Evolutionary conservation across 2,329 filamentous ascomycete species (phyloP), one percentile per base, ranked within the genome.

Genomic region (Alternaria gaisen): DNA sequence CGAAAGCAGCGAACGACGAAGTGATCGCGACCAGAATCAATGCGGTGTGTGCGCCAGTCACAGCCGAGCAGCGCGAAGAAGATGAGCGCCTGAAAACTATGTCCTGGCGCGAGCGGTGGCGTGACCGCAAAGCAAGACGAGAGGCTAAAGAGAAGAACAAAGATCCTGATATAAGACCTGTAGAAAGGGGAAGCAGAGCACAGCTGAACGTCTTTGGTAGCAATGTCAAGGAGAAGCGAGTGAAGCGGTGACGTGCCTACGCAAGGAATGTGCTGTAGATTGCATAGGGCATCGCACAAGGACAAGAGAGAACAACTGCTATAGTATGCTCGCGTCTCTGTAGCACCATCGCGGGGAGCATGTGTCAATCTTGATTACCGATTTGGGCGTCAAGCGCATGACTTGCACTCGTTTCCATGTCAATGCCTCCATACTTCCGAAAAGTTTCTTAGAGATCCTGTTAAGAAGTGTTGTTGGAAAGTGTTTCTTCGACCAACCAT

Each of bases 301-400:
- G 0, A 5, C 28, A 5, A 30, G 12, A 30, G 0, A 0, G 5
- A 0, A 30, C 28, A 11, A 30, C 28, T 0, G 28, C 11, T 30
- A 12, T 30, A 11, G 28, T 30, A 12, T 30, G 11, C 28, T 0
- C 28, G 28, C 11, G 12, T 12, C 28, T 5, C 28, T 12, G 9
- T 11, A 30, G 10, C 28, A 11, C 5, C 9, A 0, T 30, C 12
- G 9, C 12, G 10, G 0, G 3, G 28, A 11, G 9, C 28, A 30
- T 5, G 3, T 30, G 0, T 11, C 0, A 12, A 5, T 0, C 9
- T 30, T 0, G 28, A 0, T 30, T 11, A 10, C 28, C 0, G 11
- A 0, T 0, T 26, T 26, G 5, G 28, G 0, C 28, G 28, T 30
- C 0, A 30, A 0, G 10, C 28, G 28, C 11, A 30, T 11, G 28